Conservation (phyloP, 768 basidiomycete species). For the Tricholoma sp. region DNA sequence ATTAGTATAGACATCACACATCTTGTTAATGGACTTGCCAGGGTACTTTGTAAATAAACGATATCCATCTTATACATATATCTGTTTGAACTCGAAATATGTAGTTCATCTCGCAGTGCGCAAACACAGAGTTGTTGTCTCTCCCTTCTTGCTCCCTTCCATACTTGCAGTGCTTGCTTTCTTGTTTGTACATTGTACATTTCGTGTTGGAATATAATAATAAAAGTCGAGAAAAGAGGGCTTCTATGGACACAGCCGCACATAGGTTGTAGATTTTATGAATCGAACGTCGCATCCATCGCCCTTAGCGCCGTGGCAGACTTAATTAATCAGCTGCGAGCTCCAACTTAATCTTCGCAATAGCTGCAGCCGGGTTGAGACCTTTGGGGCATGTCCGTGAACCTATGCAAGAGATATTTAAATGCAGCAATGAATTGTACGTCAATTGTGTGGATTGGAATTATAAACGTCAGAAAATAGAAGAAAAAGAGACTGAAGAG, state of each 20-base stretch:
- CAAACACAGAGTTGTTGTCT: too few species aligned
- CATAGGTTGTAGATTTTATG: background rate
- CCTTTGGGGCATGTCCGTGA: constrained; percentile 97
- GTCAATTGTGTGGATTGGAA: background rate
- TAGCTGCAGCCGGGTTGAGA: constrained; percentile 87
- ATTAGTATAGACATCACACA: background rate
- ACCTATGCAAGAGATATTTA: constrained; percentile 34
- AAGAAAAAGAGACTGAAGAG: constrained; percentile 1
- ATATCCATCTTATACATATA: too few species aligned
- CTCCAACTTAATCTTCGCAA: constrained; percentile 92
- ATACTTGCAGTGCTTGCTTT: background rate
- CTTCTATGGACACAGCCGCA: background rate
- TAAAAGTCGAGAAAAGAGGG: background rate
- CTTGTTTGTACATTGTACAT: background rate
- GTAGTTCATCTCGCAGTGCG: too few species aligned
- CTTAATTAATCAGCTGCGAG: constrained; percentile 61
- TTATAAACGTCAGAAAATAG: background rate
- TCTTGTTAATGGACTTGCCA: background rate
- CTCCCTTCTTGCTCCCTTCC: too few species aligned
- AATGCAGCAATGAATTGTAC: background rate
- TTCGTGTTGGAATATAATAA: background rate
- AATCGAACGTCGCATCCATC: background rate
- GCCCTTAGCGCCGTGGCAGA: background rate
- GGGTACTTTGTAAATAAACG: too few species aligned
- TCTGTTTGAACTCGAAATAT: too few species aligned